Evolutionary conservation across 768 basidiomycete species (phyloP), one percentile per base, ranked within the genome.

Genomic region (Russula ochroleuca): DNA sequence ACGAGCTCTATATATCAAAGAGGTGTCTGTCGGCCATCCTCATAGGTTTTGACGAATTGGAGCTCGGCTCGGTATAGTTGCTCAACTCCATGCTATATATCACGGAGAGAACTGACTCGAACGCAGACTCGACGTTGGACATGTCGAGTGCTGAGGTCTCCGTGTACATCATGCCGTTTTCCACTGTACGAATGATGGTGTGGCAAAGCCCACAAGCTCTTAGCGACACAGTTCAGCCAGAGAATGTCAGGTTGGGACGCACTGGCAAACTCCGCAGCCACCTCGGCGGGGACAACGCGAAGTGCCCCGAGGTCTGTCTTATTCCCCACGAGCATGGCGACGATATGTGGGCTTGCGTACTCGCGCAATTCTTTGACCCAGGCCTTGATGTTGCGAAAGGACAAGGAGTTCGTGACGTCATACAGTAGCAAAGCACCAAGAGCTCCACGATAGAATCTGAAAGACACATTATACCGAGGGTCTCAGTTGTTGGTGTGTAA

Each of bases 91-190:
- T 94, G 72, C 89, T 91, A 81, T 97, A 97, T 75, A 99, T 97
- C 69, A 98, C 97, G 51, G 90, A 87, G 66, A 99, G 82, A 72
- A 98, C 98, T 61, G 86, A 94, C 75, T 98, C 94, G 87, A 99
- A 99, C 55, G 96, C 97, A 61, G 83, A 78, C 78, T 98, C 96
- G 77, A 99, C 95, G 78, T 98, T 97, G 54, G 93, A 95, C 70
- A 95, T 92, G 86, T 99, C 96, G 84, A 98, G 87, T 78, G 96
- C 96, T 72, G 96, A 99, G 64, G 96, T 99, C 81, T 99, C 96
- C 69, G 98, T 96, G 81, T 95, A 96, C 61, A 89, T 91, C 69
- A 98, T 76, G 25, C 86, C 86, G 71, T 95, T 94, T 78, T 96
- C 93, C 70, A 88, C 93, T 57, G 17, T 23, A 37, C 91, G 17